Evolutionary conservation across 108 stramenopile genomes (phyloP).

Genomic region (Aurantiochytrium sp.): DNA sequence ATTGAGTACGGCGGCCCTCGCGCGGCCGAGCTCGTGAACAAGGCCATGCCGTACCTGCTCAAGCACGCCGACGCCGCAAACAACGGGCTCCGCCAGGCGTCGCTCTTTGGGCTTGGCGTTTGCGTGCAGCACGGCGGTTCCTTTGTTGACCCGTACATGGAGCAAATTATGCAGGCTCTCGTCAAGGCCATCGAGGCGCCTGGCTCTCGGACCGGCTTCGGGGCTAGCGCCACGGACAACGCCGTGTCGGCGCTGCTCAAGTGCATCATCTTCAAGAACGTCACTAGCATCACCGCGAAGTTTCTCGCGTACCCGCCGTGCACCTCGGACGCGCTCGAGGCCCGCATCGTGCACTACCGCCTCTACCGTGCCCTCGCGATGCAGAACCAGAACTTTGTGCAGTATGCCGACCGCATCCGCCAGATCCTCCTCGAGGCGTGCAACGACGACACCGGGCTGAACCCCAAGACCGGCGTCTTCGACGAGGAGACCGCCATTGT

Average conservation of each 20-base stretch:
- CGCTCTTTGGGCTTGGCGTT: background rate
- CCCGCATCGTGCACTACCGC: background rate
- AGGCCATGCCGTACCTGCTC: background rate
- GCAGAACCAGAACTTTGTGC: constrained; percentile 3
- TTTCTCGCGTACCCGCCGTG: background rate
- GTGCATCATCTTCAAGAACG: constrained; percentile 30
- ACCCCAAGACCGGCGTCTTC: background rate
- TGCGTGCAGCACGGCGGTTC: background rate
- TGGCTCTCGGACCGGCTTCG: background rate
- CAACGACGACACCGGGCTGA: background rate
- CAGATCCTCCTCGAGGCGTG: background rate
- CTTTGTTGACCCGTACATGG: background rate
- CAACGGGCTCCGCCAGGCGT: constrained; percentile 1
- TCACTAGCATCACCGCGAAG: background rate
- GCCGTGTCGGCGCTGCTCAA: background rate
- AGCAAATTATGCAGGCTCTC: background rate
- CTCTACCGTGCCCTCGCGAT: background rate
- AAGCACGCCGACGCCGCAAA: background rate
- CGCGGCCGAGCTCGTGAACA: background rate
- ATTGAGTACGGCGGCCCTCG: constrained; percentile 7
- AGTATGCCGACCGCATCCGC: background rate
- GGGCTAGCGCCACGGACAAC: background rate
- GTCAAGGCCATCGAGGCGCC: background rate
- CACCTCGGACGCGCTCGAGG: constrained; percentile 18
- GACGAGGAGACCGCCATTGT: background rate